Base-by-base conservation (phyloP, 2,329 filamentous ascomycete genomes). In the Drechslerella dactyloides region DNA sequence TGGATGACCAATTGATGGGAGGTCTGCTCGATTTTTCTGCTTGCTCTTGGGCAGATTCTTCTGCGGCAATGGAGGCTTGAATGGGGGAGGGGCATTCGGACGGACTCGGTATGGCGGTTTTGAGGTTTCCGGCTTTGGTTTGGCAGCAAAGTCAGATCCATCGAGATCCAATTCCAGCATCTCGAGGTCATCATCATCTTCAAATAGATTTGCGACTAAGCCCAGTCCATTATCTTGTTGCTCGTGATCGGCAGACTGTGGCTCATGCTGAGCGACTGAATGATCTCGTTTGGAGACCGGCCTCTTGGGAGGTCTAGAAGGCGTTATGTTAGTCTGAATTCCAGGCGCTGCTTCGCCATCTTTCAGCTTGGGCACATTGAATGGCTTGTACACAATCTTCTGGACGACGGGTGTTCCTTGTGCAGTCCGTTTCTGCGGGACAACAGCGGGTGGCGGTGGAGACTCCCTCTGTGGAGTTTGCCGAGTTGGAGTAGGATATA, bases 1-100 rank as follows among this genome's bases (percentile, higher is more conserved):
- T n/a, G n/a, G n/a, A n/a, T n/a, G n/a, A n/a, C n/a, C n/a, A n/a
- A n/a, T 33, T 8, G 27, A 8, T 8, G 27, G 8, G 8, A 8
- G 27, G 11, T n/a, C 46, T 24, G 40, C 11, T 51, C 6, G 44
- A 13, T n/a, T 30, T 30, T 57, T 59, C 11, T 7, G 56, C 17
- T 33, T 55, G 8, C 30, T 51, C 21, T 17, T n/a, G 7, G 24
- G 7, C 35, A n/a, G 51, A 1, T 19, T 19, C 15, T 50, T 46
- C 23, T 23, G 46, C 10, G 55, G 46, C 4, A 57, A 24, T 21
- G 68, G 68, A 17, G 68, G 68, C 27, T 56, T 72, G 44, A 72
- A 72, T 1, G 68, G 55, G 30, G 42, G 68, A 3, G 60, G 68
- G 19, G 68, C 55, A 57, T 72, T 72, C n/a, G 68, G 68, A 23